Base-by-base conservation (phyloP, 768 basidiomycete genomes). In the Trametes punicea region DNA sequence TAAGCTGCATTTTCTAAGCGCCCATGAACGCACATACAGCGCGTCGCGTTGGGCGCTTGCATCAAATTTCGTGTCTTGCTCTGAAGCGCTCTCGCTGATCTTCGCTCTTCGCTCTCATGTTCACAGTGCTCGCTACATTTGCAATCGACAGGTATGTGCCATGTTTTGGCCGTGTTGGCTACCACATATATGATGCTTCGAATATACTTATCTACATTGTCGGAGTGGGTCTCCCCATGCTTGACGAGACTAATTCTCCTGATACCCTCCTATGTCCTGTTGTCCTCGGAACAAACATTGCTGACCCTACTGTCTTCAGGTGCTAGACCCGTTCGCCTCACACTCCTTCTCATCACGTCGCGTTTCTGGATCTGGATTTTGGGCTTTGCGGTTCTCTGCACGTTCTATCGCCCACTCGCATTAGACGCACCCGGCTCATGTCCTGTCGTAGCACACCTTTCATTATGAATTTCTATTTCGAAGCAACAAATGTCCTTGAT, bases 391-490 rank as follows among this genome's bases (percentile, higher is more conserved):
- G 34, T 57, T 33, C n/a, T n/a, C 46, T 52, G 56, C 56, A 57
- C 54, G 44, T 64, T 42, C 29, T 33, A 27, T 47, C 26, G 30
- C 33, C n/a, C 34, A 23, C 31, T 26, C 36, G 20, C 61, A 18
- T 26, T 29, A 44, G 55, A 64, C 64, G 68, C 65, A 68, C 50
- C 70, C 60, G 59, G 54, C 56, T 54, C 51, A 55, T 63, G 34
- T 38, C 25, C 27, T 64, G 66, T 67, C 62, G 54, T 69, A 66
- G 60, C 62, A 64, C 59, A 62, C 52, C 50, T 51, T 23, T 34
- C 51, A 56, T 46, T 60, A 96, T 97, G 94, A 95, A 95, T 77
- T 94, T 96, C 75, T 97, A 97, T 76, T 93, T 93, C 75, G 87
- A 91, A 70, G 91, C 93, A 62, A 87, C 87, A 62, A 79, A 84